phyloP scores from a whole-genome alignment of 169 alveolate species.

The Plasmodium adleri region DNA sequence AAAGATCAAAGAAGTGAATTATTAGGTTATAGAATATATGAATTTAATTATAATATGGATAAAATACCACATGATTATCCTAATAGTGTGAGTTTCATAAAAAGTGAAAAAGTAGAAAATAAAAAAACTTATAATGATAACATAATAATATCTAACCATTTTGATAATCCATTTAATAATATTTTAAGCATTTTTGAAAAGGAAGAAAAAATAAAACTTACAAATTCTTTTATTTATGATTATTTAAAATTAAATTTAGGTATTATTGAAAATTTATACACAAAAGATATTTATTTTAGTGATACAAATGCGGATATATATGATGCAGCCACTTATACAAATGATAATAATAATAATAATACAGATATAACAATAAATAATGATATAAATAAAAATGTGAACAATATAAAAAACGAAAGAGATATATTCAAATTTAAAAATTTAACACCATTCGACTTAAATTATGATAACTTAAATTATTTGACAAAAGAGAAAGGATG shows the following conservation, averaged over 20 bases:
- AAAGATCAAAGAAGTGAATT: constrained; percentile 44
- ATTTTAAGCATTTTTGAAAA: constrained; percentile 28
- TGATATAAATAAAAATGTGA: neutral
- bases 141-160: neutral
- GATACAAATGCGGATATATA: neutral
- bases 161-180: constrained; percentile 13
- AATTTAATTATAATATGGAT: neutral
- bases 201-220: constrained; percentile 36
- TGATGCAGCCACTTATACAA: neutral
- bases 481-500: constrained; percentile 83
- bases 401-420: constrained; percentile 4
- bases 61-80: neutral
- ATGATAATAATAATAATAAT: neutral
- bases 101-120: neutral
- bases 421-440: constrained; percentile 41
- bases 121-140: neutral
- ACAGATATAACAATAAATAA: neutral
- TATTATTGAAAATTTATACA: constrained; percentile 53
- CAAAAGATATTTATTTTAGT: constrained; percentile 9
- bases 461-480: constrained; percentile 77
- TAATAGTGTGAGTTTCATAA: neutral
- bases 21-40: constrained; percentile 61
- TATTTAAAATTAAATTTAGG: constrained; percentile 66
- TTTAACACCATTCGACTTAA: constrained; percentile 81
- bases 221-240: constrained; percentile 24